phyloP scores from a whole-genome alignment of 495 filamentous ascomycete species.

The Xylaria longipes region DNA sequence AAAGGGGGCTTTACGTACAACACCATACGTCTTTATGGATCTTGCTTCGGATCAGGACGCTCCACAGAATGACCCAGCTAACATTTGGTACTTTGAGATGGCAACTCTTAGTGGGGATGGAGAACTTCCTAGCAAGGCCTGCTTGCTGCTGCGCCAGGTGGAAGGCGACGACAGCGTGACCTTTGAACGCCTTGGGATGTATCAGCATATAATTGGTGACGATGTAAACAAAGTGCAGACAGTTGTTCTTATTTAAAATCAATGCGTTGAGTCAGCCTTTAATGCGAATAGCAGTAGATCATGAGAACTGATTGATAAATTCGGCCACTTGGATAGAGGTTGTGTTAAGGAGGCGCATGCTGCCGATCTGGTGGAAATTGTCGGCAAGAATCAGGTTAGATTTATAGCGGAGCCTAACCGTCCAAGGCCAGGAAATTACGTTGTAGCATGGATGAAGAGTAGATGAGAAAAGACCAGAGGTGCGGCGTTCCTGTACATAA shows the following conservation, averaged over 20 bases:
- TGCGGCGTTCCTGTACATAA: too few species aligned
- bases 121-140: neutral
- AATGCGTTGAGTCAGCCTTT: neutral
- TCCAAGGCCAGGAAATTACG: too few species aligned
- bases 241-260: neutral
- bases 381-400: too few species aligned
- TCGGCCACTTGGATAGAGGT: too few species aligned
- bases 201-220: neutral
- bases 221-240: neutral
- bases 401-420: too few species aligned
- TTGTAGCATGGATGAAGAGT: too few species aligned
- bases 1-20: neutral
- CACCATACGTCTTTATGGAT: neutral
- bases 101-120: neutral
- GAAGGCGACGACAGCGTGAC: neutral
- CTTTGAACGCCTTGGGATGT: neutral
- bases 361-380: too few species aligned
- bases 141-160: neutral
- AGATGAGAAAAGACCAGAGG: too few species aligned
- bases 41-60: neutral
- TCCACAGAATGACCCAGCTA: neutral
- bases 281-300: too few species aligned
- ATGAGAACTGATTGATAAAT: too few species aligned
- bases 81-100: neutral
- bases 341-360: too few species aligned